Percentiles rank a stretch among this genome's conserved stretches.
These are phyloP conservation scores for Endoconidiophora laricicola DNA, from an alignment of 2,329 filamentous ascomycete genomes.

Conservation along the genomic window DNA sequence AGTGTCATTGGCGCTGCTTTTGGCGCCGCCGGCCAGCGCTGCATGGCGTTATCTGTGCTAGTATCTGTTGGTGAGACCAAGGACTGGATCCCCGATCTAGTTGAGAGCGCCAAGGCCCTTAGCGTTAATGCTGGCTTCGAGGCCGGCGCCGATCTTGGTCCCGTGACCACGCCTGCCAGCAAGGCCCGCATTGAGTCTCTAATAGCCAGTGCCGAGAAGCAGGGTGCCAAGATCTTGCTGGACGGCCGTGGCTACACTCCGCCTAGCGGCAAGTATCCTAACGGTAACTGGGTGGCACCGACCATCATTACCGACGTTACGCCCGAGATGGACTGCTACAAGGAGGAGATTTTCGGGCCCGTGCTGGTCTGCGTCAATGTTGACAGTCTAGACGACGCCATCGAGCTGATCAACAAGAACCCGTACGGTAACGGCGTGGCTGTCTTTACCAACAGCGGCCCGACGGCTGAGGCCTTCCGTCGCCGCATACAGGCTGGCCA, in stretches of 20 bases:
- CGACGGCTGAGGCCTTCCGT: conserved; percentile 64
- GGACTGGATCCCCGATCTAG: conserved; percentile 64
- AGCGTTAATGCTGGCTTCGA: conserved; percentile 71
- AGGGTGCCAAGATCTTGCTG: conserved; percentile 68
- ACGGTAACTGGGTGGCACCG: conserved; percentile 60
- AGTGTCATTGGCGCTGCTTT: conserved; percentile 72
- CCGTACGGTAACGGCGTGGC: conserved; percentile 77
- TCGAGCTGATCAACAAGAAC: conserved; percentile 68
- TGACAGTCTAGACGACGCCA: conserved; percentile 61
- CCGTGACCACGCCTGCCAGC: conserved; percentile 64
- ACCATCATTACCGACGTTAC: conserved; percentile 74
- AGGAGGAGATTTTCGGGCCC: conserved; percentile 71
- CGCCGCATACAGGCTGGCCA: conserved; percentile 70
- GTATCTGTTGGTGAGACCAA: conserved; percentile 76
- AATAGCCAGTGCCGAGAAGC: conserved; percentile 60
- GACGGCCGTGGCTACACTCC: conserved; percentile 63
- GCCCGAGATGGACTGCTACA: conserved; percentile 68
- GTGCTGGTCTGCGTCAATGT: conserved; percentile 70
- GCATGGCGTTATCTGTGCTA: conserved; percentile 71
- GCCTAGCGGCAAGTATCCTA: conserved; percentile 48
- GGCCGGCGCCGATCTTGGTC: conserved; percentile 60
- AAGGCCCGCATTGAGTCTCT: conserved; percentile 63
- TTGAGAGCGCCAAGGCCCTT: conserved; percentile 55
- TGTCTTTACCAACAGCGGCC: conserved; percentile 65
- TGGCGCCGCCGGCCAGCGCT: conserved; percentile 69